Base-by-base conservation (phyloP, 2,329 filamentous ascomycete genomes). In the Clonostachys byssicola region DNA sequence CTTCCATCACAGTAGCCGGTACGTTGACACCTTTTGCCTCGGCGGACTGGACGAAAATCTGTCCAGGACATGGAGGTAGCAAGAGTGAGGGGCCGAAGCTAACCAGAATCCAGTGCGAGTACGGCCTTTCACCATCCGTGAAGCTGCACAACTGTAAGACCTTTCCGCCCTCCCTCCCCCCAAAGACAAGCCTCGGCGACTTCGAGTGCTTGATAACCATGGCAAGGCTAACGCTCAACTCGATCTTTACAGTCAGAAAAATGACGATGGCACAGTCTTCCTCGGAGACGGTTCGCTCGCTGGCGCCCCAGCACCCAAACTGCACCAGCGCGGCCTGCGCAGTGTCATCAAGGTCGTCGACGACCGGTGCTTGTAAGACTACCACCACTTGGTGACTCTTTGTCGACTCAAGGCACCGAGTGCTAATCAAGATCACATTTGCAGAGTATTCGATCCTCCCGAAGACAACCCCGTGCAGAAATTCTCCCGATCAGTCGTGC, bases 221-320 rank as follows among this genome's bases (percentile, higher is more conserved):
- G 8, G 23, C 23, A 30, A 30, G 10, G 23, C 18, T n/a, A 6
- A n/a, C 36, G 34, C 51, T 61, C 48, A 58, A 42, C 9, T 4
- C 41, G 23, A 10, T 6, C 1, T 12, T 8, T 5, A 33, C 54
- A 83, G 80, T 56, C 77, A 83, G 45, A 81, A 77, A 62, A 80
- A 70, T 59, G 92, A 99, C 58, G 92, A 96, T 66, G 85, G 86
- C 46, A 91, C 89, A 6, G 68, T 96, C 36, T 99, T 99, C 63
- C 80, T 99, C n/a, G 94, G 94, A 51, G 94, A 99, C 65, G 94
- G 94, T 50, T 97, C 92, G 16, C 77, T 99, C 48, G 94, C 94
- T n/a, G 88, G 83, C 42, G 85, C 80, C 13, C 91, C 92, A 1
- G 80, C 89, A 2, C 92, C 92, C 1, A 95, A 92, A 62, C 78